Conservation (phyloP, 2,329 filamentous ascomycete genomes). For the Aureobasidium pullulans region DNA sequence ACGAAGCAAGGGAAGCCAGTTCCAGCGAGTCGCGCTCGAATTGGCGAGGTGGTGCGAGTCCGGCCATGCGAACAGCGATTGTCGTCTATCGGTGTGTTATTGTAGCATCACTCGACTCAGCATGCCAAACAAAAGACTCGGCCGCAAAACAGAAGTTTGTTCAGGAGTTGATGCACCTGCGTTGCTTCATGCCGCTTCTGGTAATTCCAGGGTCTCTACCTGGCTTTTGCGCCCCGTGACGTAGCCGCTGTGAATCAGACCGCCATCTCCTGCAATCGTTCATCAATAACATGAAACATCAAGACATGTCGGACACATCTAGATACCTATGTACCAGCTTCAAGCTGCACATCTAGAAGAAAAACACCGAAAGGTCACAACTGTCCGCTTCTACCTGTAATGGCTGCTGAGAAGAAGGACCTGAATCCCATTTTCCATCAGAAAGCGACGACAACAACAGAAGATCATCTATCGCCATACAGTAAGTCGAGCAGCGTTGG, state of each 20-base stretch:
- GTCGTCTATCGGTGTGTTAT: conserved; percentile 1
- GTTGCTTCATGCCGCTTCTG: background rate
- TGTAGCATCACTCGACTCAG: background rate
- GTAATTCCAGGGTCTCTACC: background rate
- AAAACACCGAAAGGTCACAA: too few species aligned
- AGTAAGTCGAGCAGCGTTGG: background rate
- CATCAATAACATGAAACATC: background rate
- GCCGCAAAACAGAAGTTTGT: conserved; percentile 1
- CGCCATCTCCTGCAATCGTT: background rate
- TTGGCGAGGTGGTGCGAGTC: conserved; percentile 37
- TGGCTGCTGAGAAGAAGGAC: too few species aligned
- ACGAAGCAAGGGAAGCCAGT: conserved; percentile 88
- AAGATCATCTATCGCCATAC: background rate
- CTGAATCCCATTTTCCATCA: too few species aligned
- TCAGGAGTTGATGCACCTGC: conserved; percentile 5
- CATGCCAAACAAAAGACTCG: background rate
- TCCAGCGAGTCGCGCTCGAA: conserved; percentile 69
- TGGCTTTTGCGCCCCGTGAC: background rate
- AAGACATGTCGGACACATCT: background rate
- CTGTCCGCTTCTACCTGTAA: too few species aligned
- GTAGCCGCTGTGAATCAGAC: background rate
- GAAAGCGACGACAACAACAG: background rate
- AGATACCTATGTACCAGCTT: too few species aligned
- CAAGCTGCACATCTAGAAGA: too few species aligned
- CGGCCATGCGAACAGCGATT: conserved; percentile 2